Evolutionary conservation across 805 yeast genomes (phyloP).

Genomic region (Candida tallmaniae): DNA sequence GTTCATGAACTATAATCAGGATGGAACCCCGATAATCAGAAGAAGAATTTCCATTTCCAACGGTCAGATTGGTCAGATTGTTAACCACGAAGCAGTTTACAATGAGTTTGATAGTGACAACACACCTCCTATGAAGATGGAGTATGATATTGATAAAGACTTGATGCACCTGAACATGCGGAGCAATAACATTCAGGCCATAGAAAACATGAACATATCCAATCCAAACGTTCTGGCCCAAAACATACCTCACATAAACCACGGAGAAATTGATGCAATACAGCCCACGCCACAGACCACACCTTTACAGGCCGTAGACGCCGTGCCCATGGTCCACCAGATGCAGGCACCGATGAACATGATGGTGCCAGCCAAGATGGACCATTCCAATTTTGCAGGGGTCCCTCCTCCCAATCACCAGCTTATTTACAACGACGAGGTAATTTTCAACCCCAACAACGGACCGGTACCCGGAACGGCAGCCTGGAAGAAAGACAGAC

Average conservation of each 20-base stretch:
- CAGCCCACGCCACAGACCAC: not conserved
- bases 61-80: constrained; percentile 79
- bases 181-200: not conserved
- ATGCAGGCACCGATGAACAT: not conserved
- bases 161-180: not conserved
- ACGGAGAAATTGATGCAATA: not conserved
- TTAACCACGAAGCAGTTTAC: constrained; percentile 40
- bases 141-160: constrained; percentile 5
- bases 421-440: constrained; percentile 51
- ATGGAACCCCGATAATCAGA: constrained; percentile 36
- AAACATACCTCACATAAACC: not conserved
- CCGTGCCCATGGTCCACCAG: not conserved
- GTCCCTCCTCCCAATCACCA: constrained; percentile 48
- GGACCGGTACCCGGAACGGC: constrained; percentile 61
- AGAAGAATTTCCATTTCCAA: constrained; percentile 77
- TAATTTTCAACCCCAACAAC: constrained; percentile 48
- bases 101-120: constrained; percentile 18
- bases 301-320: not conserved
- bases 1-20: constrained; percentile 28
- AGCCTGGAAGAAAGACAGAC: constrained; percentile 63
- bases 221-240: not conserved
- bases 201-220: not conserved
- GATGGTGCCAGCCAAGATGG: not conserved
- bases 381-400: constrained; percentile 24
- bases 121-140: constrained; percentile 5